Evolutionary conservation across 257 asterid genomes (phyloP).

Genomic region (Penstemon newberryi): DNA sequence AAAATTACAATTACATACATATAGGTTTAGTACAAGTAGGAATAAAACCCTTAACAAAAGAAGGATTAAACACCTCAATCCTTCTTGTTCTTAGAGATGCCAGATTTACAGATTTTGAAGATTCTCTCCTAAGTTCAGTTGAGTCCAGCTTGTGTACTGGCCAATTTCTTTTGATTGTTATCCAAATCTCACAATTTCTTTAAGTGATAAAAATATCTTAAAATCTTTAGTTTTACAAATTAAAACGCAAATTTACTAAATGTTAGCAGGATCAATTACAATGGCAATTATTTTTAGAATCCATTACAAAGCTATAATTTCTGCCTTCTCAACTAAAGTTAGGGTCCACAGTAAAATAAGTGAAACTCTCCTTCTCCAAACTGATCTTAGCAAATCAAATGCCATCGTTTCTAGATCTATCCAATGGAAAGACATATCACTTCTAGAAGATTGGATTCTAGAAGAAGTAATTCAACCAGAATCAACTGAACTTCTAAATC

Average conservation of each 20-base stretch:
- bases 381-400: not conserved
- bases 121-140: not conserved
- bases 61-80: not conserved
- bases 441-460: not conserved
- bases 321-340: not conserved
- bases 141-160: not conserved
- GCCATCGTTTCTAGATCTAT: not conserved
- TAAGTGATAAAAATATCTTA: slow-evolving; percentile 12
- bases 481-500: not conserved
- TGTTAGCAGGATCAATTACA: not conserved
- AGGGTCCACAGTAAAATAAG: not conserved
- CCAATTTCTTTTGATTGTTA: slow-evolving; percentile 12
- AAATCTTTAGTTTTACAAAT: slow-evolving; percentile 3
- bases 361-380: slow-evolving; percentile 7
- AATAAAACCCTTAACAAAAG: not conserved
- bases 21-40: slow-evolving; percentile 10
- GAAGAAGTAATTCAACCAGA: not conserved
- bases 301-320: not conserved
- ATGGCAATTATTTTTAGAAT: not conserved
- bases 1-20: not conserved
- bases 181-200: not conserved
- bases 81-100: not conserved
- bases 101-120: not conserved
- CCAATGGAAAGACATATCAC: not conserved
- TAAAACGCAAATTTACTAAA: slow-evolving; percentile 6